Percentiles rank a stretch among this genome's conserved stretches.
These are phyloP conservation scores for Diospyros lotus DNA, from an alignment of 148 eudicot species.

Conservation along the genomic window DNA sequence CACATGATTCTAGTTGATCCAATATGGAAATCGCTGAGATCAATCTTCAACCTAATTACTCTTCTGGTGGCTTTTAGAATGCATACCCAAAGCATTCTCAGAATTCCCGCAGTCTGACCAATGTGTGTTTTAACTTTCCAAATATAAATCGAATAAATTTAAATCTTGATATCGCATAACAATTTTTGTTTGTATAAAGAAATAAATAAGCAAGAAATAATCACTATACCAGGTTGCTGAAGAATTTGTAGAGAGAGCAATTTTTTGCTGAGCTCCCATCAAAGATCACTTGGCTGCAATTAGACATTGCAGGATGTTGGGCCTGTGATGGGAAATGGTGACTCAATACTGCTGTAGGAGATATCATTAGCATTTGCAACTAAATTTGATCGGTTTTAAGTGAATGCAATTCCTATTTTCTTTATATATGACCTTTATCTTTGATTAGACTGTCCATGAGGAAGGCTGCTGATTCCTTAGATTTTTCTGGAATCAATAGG, in stretches of 20 bases:
- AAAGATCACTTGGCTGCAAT: background rate
- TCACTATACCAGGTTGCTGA: background rate
- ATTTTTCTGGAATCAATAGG: slow-evolving; percentile 48
- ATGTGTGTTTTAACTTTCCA: background rate
- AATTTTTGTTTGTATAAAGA: background rate
- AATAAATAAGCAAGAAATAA: background rate
- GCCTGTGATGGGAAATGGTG: background rate
- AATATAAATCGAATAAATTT: background rate
- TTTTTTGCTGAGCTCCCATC: background rate
- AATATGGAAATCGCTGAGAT: background rate
- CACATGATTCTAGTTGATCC: background rate
- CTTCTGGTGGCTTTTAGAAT: background rate
- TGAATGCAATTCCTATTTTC: background rate
- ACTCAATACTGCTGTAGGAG: background rate
- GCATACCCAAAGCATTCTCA: too few relatives aligned
- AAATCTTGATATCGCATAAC: background rate
- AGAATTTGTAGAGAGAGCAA: background rate
- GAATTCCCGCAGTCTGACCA: too few relatives aligned
- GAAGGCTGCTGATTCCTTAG: slow-evolving; percentile 10
- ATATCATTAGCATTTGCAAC: background rate
- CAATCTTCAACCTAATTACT: background rate
- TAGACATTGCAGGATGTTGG: background rate
- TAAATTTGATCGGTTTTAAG: background rate
- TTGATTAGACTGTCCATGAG: slow-evolving; percentile 3
- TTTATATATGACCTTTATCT: background rate